Conservation (phyloP, 108 stramenopile genomes). For the Cyclotella choctawhatcheeana region DNA sequence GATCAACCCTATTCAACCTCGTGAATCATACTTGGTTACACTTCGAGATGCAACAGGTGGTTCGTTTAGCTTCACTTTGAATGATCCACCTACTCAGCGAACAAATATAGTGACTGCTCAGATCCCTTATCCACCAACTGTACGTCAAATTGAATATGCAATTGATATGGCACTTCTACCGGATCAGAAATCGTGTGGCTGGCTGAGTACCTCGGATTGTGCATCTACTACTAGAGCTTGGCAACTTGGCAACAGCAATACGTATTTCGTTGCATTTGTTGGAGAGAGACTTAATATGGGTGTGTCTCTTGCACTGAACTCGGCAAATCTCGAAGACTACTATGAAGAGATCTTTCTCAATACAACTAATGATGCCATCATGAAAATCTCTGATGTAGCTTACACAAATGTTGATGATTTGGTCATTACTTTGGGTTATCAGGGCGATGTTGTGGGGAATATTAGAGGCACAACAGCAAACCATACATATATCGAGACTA, state of each 20-base stretch:
- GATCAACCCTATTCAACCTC: constrained; percentile 2
- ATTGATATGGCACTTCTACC: neutral
- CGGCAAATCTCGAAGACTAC: constrained; percentile 13
- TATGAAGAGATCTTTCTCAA: constrained; percentile 36
- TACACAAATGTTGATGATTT: constrained; percentile 45
- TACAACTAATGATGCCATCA: constrained; percentile 36
- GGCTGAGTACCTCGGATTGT: neutral
- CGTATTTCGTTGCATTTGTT: neutral
- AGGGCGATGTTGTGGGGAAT: constrained; percentile 32
- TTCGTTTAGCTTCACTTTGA: constrained; percentile 3
- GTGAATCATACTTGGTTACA: constrained; percentile 5
- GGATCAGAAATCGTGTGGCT: neutral
- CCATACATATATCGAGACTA: constrained; percentile 34
- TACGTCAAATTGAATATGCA: constrained; percentile 4
- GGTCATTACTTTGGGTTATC: constrained; percentile 23
- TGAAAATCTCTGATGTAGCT: constrained; percentile 34
- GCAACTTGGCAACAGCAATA: neutral
- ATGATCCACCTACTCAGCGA: neutral
- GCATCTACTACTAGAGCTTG: neutral
- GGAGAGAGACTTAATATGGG: constrained; percentile 19
- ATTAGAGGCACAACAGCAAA: constrained; percentile 45
- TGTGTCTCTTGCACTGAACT: constrained; percentile 17
- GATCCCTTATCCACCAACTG: neutral
- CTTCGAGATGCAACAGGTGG: constrained; percentile 6
- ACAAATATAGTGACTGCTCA: neutral